Conservation (phyloP, 2,329 filamentous ascomycete genomes). For the Colletotrichum kahawae region DNA sequence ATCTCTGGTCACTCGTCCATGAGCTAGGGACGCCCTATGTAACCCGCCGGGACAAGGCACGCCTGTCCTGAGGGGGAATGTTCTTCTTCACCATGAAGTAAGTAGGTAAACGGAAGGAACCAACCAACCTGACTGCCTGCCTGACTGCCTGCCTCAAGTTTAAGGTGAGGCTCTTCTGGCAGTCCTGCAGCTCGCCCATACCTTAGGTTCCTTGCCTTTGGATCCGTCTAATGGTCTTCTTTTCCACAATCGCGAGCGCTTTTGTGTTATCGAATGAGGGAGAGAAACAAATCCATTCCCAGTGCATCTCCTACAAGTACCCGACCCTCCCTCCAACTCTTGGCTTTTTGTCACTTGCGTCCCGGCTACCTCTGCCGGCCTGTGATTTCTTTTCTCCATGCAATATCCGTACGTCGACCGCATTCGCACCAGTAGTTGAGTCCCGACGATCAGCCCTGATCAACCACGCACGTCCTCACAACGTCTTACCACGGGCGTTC, state of each 20-base stretch:
- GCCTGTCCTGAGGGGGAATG: not conserved
- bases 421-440: not conserved
- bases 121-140: not conserved
- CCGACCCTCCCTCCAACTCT: not conserved
- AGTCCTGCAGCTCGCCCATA: not conserved
- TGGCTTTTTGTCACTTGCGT: not conserved
- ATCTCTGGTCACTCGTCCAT: not conserved
- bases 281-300: not conserved
- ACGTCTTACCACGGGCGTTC: not conserved
- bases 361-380: not conserved
- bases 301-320: not conserved
- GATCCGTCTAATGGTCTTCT: not conserved
- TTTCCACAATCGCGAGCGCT: not conserved
- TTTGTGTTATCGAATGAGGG: not conserved
- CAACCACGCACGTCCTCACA: not conserved
- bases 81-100: not conserved
- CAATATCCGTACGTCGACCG: not conserved
- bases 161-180: not conserved
- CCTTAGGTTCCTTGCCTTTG: not conserved
- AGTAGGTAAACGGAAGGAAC: not conserved
- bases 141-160: not conserved
- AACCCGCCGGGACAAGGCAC: not conserved
- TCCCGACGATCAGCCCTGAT: not conserved
- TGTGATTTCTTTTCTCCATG: not conserved
- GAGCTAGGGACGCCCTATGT: not conserved